Evolutionary conservation across 2,329 filamentous ascomycete genomes (phyloP).

Genomic region (Berkeleyomyces rouxiae): DNA sequence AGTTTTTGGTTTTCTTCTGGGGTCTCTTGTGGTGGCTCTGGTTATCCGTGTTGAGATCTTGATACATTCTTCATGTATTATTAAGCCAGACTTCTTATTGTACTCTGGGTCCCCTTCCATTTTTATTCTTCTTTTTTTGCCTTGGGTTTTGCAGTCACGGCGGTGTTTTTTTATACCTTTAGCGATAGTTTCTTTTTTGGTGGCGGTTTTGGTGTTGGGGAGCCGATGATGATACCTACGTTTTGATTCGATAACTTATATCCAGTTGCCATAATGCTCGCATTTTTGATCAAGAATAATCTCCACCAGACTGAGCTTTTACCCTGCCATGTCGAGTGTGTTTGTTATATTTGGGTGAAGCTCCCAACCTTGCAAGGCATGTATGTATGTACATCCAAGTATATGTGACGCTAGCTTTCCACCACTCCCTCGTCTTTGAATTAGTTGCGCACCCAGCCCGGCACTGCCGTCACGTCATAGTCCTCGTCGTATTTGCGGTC

Average conservation of each 20-base stretch:
- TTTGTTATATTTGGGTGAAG: neutral
- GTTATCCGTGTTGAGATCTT: neutral
- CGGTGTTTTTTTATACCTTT: conserved; percentile 4
- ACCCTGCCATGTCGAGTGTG: neutral
- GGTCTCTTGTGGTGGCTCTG: neutral
- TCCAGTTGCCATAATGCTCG: conserved; percentile 4
- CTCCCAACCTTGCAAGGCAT: too few relatives aligned
- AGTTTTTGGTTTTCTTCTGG: conserved; percentile 1
- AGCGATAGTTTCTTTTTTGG: conserved; percentile 11
- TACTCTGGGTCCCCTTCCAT: neutral
- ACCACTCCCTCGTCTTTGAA: neutral
- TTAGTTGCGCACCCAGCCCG: conserved; percentile 49
- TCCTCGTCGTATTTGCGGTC: conserved; percentile 42
- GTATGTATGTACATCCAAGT: neutral
- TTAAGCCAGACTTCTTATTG: conserved; percentile 1
- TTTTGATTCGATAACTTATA: conserved; percentile 6
- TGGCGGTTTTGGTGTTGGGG: conserved; percentile 1
- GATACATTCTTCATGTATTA: neutral
- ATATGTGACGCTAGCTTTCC: too few relatives aligned
- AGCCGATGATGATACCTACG: conserved; percentile 11
- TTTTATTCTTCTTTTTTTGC: conserved; percentile 6
- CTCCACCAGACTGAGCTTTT: neutral
- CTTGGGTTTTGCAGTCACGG: conserved; percentile 11
- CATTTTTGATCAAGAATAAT: conserved; percentile 9
- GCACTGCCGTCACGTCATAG: conserved; percentile 46